phyloP scores from a whole-genome alignment of 345 rosid genomes.

The Gossypium longicalyx region DNA sequence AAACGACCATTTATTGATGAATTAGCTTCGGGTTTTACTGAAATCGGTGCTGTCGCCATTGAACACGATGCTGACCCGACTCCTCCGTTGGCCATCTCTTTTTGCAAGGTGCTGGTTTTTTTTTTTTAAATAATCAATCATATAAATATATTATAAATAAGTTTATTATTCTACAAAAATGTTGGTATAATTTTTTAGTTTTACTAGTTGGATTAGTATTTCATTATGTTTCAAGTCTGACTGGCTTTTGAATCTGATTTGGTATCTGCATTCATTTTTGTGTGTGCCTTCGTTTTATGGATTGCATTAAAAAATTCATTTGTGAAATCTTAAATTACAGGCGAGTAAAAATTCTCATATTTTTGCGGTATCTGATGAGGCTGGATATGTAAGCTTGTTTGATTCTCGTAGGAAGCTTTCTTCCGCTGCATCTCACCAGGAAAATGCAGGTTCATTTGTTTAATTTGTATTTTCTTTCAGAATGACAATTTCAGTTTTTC shows the following conservation, averaged over 20 bases:
- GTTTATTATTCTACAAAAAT: background rate
- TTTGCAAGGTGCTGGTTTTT: constrained; percentile 51
- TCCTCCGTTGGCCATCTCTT: constrained; percentile 82
- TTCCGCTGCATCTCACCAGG: constrained; percentile 39
- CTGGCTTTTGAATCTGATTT: background rate
- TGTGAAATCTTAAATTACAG: constrained; percentile 32
- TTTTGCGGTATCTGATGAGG: constrained; percentile 81
- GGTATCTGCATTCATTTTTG: too few relatives aligned
- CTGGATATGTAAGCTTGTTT: constrained; percentile 70
- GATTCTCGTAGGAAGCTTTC: constrained; percentile 45
- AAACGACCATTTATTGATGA: constrained; percentile 49
- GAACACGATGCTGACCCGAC: constrained; percentile 55
- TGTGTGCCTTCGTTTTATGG: background rate
- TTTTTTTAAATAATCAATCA: background rate
- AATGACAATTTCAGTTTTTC: background rate
- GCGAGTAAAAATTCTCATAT: constrained; percentile 43
- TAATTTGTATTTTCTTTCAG: background rate
- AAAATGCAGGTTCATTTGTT: constrained; percentile 50
- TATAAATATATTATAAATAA: background rate
- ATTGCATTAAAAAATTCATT: background rate
- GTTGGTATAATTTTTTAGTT: background rate
- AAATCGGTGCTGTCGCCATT: constrained; percentile 50
- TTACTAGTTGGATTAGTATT: background rate
- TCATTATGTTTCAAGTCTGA: background rate
- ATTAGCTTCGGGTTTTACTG: constrained; percentile 32